Conservation (phyloP, 2,329 filamentous ascomycete species). For the Didymellaceae sp. region DNA sequence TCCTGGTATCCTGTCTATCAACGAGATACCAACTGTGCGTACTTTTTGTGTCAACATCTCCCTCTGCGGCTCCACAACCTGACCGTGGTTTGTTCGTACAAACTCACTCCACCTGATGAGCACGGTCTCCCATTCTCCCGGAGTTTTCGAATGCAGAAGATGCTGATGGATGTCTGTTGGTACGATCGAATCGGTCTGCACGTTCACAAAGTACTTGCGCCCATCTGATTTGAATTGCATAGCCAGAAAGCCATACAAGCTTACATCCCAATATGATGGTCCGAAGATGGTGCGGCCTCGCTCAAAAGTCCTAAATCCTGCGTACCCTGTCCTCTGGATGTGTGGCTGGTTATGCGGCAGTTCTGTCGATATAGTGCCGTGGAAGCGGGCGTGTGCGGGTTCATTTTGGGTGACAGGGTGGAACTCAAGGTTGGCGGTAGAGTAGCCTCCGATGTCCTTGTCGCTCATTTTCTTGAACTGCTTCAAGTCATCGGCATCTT, state of each 20-base stretch:
- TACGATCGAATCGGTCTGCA: constrained; percentile 93
- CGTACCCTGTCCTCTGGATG: constrained; percentile 82
- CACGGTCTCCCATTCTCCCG: constrained; percentile 95
- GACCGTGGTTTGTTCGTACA: constrained; percentile 90
- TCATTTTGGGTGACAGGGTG: constrained; percentile 55
- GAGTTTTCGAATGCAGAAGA: constrained; percentile 76
- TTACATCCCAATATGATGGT: constrained; percentile 83
- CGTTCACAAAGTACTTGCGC: constrained; percentile 89
- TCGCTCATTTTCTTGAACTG: constrained; percentile 82
- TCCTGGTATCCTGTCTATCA: constrained; percentile 88
- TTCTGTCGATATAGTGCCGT: constrained; percentile 85
- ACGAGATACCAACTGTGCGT: constrained; percentile 80
- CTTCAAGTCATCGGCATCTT: constrained; percentile 52
- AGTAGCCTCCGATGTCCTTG: constrained; percentile 84
- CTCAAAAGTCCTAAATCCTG: constrained; percentile 86
- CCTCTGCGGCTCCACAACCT: constrained; percentile 89
- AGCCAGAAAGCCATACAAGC: constrained; percentile 86
- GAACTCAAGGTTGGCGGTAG: constrained; percentile 74
- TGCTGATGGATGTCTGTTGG: constrained; percentile 97
- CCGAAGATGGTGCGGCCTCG: constrained; percentile 82
- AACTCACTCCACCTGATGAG: constrained; percentile 90
- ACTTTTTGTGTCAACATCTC: constrained; percentile 89
- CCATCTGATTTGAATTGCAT: constrained; percentile 90
- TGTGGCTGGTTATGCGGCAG: constrained; percentile 77
- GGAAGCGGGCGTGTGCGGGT: constrained; percentile 77